Conservation (phyloP, 2,329 filamentous ascomycete species). For the Curvularia spicifera region DNA sequence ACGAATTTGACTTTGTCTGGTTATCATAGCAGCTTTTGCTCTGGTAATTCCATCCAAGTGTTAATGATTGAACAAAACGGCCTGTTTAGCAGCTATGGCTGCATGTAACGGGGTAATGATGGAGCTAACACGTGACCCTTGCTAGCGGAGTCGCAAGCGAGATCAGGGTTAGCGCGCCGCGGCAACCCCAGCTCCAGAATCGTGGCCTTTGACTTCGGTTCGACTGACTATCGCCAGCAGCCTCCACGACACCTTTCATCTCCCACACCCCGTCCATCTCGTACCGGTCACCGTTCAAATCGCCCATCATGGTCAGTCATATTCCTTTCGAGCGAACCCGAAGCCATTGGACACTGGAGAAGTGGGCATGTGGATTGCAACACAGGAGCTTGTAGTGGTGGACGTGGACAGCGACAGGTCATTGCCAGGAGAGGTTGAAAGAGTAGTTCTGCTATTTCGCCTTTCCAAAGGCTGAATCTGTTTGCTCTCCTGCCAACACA, state of each 20-base stretch:
- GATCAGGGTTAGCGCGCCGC: slow-evolving; percentile 28
- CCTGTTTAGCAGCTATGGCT: no score
- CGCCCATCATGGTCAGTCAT: slow-evolving; percentile 30
- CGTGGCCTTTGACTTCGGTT: slow-evolving; percentile 39
- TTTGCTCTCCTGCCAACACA: not conserved
- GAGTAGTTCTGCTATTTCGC: not conserved
- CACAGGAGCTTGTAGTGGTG: slow-evolving; percentile 16
- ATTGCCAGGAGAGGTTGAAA: not conserved
- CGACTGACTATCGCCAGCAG: slow-evolving; percentile 22
- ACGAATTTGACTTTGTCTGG: not conserved
- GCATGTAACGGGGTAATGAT: not conserved
- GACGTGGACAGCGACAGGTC: not conserved
- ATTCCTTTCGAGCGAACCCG: not conserved
- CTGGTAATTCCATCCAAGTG: not conserved
- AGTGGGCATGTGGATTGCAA: slow-evolving; percentile 2
- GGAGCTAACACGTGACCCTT: slow-evolving; percentile 22
- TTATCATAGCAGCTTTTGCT: not conserved
- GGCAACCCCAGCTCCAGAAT: slow-evolving; percentile 40
- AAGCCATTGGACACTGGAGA: slow-evolving; percentile 14
- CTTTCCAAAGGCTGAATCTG: not conserved
- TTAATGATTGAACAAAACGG: no score
- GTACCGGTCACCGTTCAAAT: slow-evolving; percentile 10
- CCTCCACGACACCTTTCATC: slow-evolving; percentile 19
- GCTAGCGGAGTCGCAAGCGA: slow-evolving; percentile 28
- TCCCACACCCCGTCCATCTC: slow-evolving; percentile 9